These are phyloP conservation scores for Phylloporus sp. DNA, from an alignment of 1,284 basidiomycete species.

Conservation along the genomic window DNA sequence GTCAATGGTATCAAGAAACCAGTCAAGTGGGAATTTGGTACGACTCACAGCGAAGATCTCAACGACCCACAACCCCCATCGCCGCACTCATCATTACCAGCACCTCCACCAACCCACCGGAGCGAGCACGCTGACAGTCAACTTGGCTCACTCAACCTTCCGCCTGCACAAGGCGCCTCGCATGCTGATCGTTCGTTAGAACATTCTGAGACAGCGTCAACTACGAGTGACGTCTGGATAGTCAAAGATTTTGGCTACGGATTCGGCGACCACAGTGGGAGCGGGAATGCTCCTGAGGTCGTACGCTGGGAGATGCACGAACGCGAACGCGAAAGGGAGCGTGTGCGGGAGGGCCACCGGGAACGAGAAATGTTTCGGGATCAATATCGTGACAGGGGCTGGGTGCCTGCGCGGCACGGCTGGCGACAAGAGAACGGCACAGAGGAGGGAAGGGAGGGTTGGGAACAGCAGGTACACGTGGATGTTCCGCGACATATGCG, in stretches of 20 bases:
- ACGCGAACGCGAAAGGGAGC: conserved; percentile 26
- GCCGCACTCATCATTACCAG: conserved; percentile 5
- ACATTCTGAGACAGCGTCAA: conserved; percentile 24
- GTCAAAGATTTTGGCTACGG: conserved; percentile 68
- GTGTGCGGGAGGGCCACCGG: conserved; percentile 21
- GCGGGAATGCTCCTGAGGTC: conserved; percentile 35
- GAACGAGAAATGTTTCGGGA: conserved; percentile 22
- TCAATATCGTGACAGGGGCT: conserved; percentile 27
- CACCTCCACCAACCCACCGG: neutral
- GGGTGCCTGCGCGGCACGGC: conserved; percentile 20
- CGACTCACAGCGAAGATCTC: conserved; percentile 38
- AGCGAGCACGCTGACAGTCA: conserved; percentile 3
- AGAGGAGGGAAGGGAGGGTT: conserved; percentile 26
- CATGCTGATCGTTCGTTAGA: conserved; percentile 7
- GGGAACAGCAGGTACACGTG: conserved; percentile 26
- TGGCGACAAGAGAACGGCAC: conserved; percentile 31
- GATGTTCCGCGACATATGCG: conserved; percentile 25
- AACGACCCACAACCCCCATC: conserved; percentile 2
- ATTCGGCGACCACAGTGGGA: conserved; percentile 49
- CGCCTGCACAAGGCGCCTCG: neutral
- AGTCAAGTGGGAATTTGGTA: conserved; percentile 63
- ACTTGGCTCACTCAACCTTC: neutral
- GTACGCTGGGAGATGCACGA: conserved; percentile 36
- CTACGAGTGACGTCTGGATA: conserved; percentile 49
- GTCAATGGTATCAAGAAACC: conserved; percentile 43